phyloP scores from a whole-genome alignment of 495 filamentous ascomycete species.

The Talaromyces ruber region DNA sequence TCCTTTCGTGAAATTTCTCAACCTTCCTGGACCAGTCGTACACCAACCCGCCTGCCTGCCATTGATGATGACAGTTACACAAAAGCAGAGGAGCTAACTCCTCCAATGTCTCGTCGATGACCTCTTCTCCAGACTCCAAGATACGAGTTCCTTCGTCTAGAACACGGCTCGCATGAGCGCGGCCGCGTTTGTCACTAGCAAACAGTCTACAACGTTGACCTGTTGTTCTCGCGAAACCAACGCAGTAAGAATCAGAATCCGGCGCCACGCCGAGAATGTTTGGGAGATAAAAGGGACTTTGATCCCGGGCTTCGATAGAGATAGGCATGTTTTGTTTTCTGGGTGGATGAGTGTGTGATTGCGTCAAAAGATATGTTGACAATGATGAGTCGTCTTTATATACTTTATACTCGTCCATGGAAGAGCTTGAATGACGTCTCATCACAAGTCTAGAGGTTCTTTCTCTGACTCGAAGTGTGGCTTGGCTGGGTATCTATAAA shows the following conservation, averaged over 20 bases:
- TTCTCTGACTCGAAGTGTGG: background rate
- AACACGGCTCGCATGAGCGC: constrained; percentile 11
- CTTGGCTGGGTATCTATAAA: background rate
- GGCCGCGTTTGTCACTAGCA: constrained; percentile 11
- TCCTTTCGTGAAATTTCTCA: background rate
- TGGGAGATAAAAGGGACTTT: constrained; percentile 13
- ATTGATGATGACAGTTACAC: constrained; percentile 18
- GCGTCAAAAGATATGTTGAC: background rate
- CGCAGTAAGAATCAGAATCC: constrained; percentile 15
- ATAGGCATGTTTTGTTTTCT: background rate
- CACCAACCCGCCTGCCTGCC: constrained; percentile 12
- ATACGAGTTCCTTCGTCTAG: constrained; percentile 15
- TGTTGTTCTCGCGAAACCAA: constrained; percentile 15
- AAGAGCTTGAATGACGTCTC: background rate
- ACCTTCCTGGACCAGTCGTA: constrained; percentile 12
- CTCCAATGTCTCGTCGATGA: constrained; percentile 13
- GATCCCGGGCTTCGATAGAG: background rate
- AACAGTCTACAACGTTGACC: constrained; percentile 15
- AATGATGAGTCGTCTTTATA: background rate
- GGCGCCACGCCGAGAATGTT: constrained; percentile 19
- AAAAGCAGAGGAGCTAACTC: constrained; percentile 19
- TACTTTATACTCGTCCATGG: background rate
- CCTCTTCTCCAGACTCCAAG: constrained; percentile 9
- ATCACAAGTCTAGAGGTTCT: background rate
- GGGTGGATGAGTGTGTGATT: background rate